These are phyloP conservation scores for Nemania sp. DNA, from an alignment of 2,329 filamentous ascomycete species.

Conservation along the genomic window DNA sequence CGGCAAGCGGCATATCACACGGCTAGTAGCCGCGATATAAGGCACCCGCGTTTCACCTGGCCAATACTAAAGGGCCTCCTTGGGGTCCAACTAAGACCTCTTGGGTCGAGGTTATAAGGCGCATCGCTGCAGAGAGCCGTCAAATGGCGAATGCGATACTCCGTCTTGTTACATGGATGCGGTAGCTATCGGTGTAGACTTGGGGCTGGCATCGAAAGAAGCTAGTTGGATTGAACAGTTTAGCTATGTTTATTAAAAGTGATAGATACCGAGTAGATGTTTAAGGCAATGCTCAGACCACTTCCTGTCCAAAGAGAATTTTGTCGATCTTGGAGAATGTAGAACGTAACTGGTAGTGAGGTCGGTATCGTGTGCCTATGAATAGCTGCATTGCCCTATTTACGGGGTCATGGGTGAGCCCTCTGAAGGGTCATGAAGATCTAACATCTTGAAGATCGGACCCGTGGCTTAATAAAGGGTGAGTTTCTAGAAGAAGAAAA, in stretches of 20 bases:
- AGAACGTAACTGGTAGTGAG: conserved; percentile 9
- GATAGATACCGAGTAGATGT: neutral
- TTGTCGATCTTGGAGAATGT: conserved; percentile 14
- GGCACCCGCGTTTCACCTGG: too few relatives aligned
- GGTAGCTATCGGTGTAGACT: neutral
- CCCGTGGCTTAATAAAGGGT: conserved; percentile 12
- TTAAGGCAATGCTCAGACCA: neutral
- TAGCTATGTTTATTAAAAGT: neutral
- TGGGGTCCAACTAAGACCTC: too few relatives aligned
- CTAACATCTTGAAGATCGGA: conserved; percentile 10
- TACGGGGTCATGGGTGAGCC: conserved; percentile 6
- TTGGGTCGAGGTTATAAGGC: too few relatives aligned
- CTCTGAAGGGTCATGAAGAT: neutral
- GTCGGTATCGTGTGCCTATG: neutral
- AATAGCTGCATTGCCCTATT: conserved; percentile 6
- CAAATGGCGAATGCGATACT: conserved; percentile 2
- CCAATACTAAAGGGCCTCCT: too few relatives aligned
- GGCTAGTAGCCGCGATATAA: too few relatives aligned
- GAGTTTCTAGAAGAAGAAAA: conserved; percentile 19
- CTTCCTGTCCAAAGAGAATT: conserved; percentile 4
- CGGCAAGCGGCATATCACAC: too few relatives aligned
- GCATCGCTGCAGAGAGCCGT: too few relatives aligned
- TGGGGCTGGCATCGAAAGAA: neutral
- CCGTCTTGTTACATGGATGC: conserved; percentile 1
- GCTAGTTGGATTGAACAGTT: neutral